A percentile compares a stretch with the other conserved stretches of the same genome.
Evolutionary conservation across 768 basidiomycete genomes (phyloP).

Genomic region (Pholiota molesta): DNA sequence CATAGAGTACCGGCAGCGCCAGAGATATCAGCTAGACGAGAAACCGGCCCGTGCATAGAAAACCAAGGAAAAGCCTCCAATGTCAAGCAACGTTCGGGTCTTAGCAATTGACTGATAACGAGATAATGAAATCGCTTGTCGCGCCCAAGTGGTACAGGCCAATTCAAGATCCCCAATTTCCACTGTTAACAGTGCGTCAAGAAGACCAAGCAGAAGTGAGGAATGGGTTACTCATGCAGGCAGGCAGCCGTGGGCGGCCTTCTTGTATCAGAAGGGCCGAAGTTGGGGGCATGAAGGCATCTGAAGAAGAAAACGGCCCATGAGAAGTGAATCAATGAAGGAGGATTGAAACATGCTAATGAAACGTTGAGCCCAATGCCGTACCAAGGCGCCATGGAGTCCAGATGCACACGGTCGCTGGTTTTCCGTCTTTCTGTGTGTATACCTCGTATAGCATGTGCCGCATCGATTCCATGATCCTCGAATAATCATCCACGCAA

Average conservation of each 20-base stretch:
- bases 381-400: constrained; percentile 31
- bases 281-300: constrained; percentile 40
- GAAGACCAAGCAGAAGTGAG: constrained; percentile 30
- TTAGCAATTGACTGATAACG: constrained; percentile 22
- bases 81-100: constrained; percentile 18
- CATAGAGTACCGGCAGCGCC: constrained; percentile 10
- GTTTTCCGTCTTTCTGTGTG: constrained; percentile 33
- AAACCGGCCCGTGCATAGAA: constrained; percentile 16
- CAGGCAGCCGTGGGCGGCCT: constrained; percentile 38
- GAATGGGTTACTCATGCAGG: constrained; percentile 41
- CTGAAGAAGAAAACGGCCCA: constrained; percentile 19
- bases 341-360: constrained; percentile 6
- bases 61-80: neutral
- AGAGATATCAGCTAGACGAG: constrained; percentile 9
- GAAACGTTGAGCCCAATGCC: constrained; percentile 16
- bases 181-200: constrained; percentile 27
- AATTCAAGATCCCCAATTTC: constrained; percentile 13
- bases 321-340: constrained; percentile 15
- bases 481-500: constrained; percentile 36
- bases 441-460: constrained; percentile 23
- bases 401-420: constrained; percentile 14
- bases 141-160: constrained; percentile 31
- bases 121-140: constrained; percentile 17
- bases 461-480: constrained; percentile 10
- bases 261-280: constrained; percentile 42